Conservation (phyloP, 345 rosid species). For the Acer yangbiense region DNA sequence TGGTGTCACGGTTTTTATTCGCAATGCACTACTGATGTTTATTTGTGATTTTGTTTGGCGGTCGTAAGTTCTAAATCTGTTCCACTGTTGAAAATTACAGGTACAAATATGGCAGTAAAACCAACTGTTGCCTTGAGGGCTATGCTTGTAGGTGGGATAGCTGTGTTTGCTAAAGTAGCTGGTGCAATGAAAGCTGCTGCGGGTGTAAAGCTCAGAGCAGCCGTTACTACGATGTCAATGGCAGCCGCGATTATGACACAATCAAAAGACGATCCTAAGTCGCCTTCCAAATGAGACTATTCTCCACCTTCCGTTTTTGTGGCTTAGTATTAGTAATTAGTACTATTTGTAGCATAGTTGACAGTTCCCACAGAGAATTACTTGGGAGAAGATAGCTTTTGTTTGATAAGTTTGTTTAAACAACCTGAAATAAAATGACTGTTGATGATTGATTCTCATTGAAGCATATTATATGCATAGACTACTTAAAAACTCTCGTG, state of each 20-base stretch:
- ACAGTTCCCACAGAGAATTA: constrained; percentile 1
- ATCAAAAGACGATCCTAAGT: constrained; percentile 57
- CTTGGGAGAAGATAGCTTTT: not conserved
- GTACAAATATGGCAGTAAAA: constrained; percentile 60
- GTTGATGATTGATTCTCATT: not conserved
- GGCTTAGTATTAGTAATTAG: not conserved
- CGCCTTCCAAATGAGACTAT: constrained; percentile 35
- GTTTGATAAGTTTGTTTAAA: constrained; percentile 1
- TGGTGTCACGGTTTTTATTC: not conserved
- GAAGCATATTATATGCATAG: too few relatives aligned
- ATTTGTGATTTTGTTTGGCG: not conserved
- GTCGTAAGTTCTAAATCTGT: not conserved
- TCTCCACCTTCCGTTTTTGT: not conserved
- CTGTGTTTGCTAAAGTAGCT: constrained; percentile 75
- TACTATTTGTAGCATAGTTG: constrained; percentile 12
- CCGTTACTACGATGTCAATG: constrained; percentile 73
- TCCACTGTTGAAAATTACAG: constrained; percentile 25
- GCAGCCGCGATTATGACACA: constrained; percentile 72
- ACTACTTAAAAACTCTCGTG: not conserved
- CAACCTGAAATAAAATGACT: constrained; percentile 18
- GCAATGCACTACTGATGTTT: not conserved
- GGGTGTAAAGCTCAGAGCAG: constrained; percentile 85
- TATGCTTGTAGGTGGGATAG: constrained; percentile 74
- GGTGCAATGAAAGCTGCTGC: constrained; percentile 90
- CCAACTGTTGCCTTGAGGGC: constrained; percentile 94